These are phyloP conservation scores for Nitzschia inconspicua DNA, from an alignment of 108 stramenopile species.

Conservation along the genomic window DNA sequence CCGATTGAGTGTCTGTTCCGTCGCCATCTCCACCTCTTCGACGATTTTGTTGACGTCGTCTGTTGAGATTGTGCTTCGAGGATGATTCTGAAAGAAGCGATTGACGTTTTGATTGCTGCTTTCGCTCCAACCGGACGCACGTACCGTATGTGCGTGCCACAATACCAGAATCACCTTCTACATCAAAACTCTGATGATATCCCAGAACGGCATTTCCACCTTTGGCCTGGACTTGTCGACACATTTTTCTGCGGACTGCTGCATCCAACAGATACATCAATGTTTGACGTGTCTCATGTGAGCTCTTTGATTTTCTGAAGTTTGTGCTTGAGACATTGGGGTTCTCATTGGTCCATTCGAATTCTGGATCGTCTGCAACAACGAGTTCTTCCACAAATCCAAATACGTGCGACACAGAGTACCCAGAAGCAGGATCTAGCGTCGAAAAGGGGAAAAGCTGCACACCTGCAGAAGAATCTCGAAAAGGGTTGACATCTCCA, in stretches of 20 bases:
- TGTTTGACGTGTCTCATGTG: conserved; percentile 91
- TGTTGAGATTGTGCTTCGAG: not conserved
- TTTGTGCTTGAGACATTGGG: conserved; percentile 82
- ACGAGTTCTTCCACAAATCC: conserved; percentile 97
- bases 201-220: conserved; percentile 53
- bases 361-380: conserved; percentile 97
- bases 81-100: not conserved
- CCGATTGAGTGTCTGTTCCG: conserved; percentile 8
- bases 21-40: not conserved
- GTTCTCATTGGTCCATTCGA: conserved; percentile 88
- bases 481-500: conserved; percentile 94
- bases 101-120: conserved; percentile 11
- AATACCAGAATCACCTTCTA: conserved; percentile 96
- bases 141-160: conserved; percentile 97
- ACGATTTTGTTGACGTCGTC: not conserved
- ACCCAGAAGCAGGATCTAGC: conserved; percentile 79
- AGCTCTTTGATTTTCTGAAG: conserved; percentile 60
- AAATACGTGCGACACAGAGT: conserved; percentile 75
- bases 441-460: conserved; percentile 90
- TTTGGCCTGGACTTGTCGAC: conserved; percentile 86
- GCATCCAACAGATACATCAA: conserved; percentile 88
- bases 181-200: conserved; percentile 90
- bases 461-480: conserved; percentile 94
- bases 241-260: conserved; percentile 86
- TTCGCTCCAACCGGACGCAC: conserved; percentile 72